Evolutionary conservation across 805 yeast species (phyloP).

Genomic region (Saccharomyces eubayanus): DNA sequence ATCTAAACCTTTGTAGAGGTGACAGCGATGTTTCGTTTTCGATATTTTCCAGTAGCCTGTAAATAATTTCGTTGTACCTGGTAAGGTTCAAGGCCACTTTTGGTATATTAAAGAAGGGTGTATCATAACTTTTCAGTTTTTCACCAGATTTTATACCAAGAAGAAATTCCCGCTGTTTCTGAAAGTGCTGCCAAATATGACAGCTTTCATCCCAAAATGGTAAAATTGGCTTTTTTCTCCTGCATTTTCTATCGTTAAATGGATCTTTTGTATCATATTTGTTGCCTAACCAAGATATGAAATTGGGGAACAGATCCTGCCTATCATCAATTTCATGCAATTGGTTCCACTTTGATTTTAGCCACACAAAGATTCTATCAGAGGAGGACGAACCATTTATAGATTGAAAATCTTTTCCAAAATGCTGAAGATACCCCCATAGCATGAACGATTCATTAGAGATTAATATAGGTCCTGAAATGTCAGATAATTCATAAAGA

Average conservation of each 20-base stretch:
- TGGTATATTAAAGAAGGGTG: background rate
- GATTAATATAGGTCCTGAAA: conserved; percentile 50
- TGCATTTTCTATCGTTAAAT: background rate
- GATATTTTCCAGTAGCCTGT: conserved; percentile 7
- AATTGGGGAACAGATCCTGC: conserved; percentile 23
- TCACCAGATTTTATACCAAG: conserved; percentile 1
- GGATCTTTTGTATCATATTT: conserved; percentile 1
- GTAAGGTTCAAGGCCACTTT: conserved; percentile 1
- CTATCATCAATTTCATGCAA: conserved; percentile 7
- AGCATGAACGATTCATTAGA: conserved; percentile 42
- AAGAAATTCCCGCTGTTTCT: conserved; percentile 13
- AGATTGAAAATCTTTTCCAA: conserved; percentile 32
- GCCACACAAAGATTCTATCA: conserved; percentile 43
- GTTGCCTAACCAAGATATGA: conserved; percentile 40
- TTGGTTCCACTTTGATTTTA: conserved; percentile 39
- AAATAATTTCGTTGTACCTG: conserved; percentile 5
- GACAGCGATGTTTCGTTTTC: conserved; percentile 4
- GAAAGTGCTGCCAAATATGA: conserved; percentile 7
- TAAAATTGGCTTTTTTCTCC: background rate
- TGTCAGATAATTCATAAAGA: conserved; percentile 44
- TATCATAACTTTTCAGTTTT: background rate
- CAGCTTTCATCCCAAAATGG: conserved; percentile 3
- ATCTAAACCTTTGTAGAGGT: conserved; percentile 2
- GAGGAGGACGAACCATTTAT: conserved; percentile 23
- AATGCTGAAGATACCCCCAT: conserved; percentile 41